phyloP scores from a whole-genome alignment of 2,329 filamentous ascomycete species.

The Xylariomycetidae sp. region DNA sequence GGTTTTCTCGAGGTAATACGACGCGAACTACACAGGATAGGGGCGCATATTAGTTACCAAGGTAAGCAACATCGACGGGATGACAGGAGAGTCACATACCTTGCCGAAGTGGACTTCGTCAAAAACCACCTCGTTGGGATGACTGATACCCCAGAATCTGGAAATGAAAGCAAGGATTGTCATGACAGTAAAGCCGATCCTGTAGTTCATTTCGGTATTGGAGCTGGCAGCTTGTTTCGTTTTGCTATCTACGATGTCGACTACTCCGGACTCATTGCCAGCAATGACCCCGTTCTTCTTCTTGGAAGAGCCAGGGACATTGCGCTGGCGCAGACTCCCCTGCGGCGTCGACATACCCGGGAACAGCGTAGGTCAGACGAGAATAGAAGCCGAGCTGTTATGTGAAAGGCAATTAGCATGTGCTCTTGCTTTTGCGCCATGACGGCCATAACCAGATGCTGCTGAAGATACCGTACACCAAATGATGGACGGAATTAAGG shows the following conservation, averaged over 20 bases:
- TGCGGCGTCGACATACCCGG: conserved; percentile 44
- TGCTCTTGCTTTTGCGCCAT: too few species aligned
- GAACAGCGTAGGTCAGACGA: conserved; percentile 14
- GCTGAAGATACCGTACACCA: too few species aligned
- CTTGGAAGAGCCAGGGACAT: conserved; percentile 41
- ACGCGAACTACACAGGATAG: conserved; percentile 54
- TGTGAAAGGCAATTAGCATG: too few species aligned
- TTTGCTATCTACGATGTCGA: conserved; percentile 42
- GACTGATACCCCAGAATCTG: conserved; percentile 91
- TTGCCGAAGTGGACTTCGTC: conserved; percentile 99
- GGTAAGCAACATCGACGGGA: too few species aligned
- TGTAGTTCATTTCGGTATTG: conserved; percentile 75
- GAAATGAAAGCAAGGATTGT: conserved; percentile 84
- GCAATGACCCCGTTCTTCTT: conserved; percentile 43
- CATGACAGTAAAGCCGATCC: conserved; percentile 70
- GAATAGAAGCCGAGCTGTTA: too few species aligned
- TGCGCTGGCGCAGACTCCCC: conserved; percentile 57
- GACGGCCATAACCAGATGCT: too few species aligned
- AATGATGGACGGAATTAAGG: too few species aligned
- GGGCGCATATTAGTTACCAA: conserved; percentile 7
- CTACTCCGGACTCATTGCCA: conserved; percentile 43
- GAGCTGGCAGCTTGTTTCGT: conserved; percentile 32
- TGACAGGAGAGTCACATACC: too few species aligned
- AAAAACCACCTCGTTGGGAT: conserved; percentile 95
- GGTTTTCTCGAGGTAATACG: conserved; percentile 86